These are phyloP conservation scores for Neoascochyta sp. DNA, from an alignment of 2,329 filamentous ascomycete genomes.

Conservation along the genomic window DNA sequence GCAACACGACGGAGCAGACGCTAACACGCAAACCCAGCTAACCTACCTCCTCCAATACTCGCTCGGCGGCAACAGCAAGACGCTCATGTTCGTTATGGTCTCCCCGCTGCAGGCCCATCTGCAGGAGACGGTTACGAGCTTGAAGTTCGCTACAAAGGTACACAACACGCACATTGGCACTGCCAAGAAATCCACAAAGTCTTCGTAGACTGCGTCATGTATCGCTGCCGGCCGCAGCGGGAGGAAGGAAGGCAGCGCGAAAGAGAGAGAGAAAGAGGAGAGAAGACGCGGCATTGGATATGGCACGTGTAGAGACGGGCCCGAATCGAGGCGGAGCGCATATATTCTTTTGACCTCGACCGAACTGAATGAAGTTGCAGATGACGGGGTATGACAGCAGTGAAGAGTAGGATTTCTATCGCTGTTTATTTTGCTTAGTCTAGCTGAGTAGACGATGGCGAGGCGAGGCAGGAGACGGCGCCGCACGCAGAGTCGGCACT, in stretches of 20 bases:
- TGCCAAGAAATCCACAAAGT: slow-evolving; percentile 70
- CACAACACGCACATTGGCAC: slow-evolving; percentile 91
- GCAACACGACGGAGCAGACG: neutral
- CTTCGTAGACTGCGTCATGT: slow-evolving; percentile 18
- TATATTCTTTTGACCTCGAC: slow-evolving; percentile 9
- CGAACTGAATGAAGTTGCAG: too few species aligned
- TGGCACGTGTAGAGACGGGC: too few species aligned
- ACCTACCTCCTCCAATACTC: slow-evolving; percentile 95
- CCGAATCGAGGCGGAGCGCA: too few species aligned
- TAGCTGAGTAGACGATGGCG: too few species aligned
- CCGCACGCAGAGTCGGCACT: slow-evolving; percentile 4
- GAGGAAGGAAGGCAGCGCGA: neutral
- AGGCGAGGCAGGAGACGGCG: too few species aligned
- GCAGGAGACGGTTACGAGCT: slow-evolving; percentile 86
- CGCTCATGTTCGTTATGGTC: slow-evolving; percentile 99
- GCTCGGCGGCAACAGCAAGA: slow-evolving; percentile 91
- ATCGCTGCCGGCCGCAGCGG: neutral
- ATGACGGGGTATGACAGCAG: too few species aligned
- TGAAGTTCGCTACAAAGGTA: slow-evolving; percentile 94
- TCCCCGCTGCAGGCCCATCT: slow-evolving; percentile 87
- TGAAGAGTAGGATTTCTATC: too few species aligned
- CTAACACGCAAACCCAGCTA: slow-evolving; percentile 51
- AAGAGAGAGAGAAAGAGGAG: too few species aligned
- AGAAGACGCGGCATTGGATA: too few species aligned
- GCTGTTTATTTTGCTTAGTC: too few species aligned